Percentiles rank a stretch among this genome's conserved stretches.
Evolutionary conservation across 352 stramenopile species (phyloP).

Genomic region (Phytophthora pistaciae): DNA sequence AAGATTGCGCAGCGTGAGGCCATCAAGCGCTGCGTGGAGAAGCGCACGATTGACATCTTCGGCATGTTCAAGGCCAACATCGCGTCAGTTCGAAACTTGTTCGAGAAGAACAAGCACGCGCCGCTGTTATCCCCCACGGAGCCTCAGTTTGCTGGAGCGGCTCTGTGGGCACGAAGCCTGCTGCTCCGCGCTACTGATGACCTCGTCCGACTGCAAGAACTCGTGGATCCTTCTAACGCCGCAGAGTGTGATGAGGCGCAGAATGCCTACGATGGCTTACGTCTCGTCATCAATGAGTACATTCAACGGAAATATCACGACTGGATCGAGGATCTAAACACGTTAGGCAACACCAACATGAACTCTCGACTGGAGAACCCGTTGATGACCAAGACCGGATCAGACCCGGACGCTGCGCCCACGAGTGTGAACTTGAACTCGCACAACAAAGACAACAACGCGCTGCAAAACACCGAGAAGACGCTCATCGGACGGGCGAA

Average conservation of each 20-base stretch:
- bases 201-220: constrained; percentile 72
- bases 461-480: constrained; percentile 82
- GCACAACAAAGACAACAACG: constrained; percentile 63
- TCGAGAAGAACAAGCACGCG: constrained; percentile 92
- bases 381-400: constrained; percentile 84
- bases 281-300: constrained; percentile 90
- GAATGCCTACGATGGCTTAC: constrained; percentile 74
- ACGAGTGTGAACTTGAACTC: constrained; percentile 45
- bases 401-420: constrained; percentile 17
- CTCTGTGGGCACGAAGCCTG: constrained; percentile 93
- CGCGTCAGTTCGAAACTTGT: constrained; percentile 86
- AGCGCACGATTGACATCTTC: constrained; percentile 94
- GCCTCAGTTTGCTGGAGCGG: constrained; percentile 93
- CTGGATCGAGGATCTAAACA: constrained; percentile 91
- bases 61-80: constrained; percentile 88
- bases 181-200: constrained; percentile 83
- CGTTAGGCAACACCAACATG: constrained; percentile 78
- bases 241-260: constrained; percentile 88
- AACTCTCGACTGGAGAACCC: constrained; percentile 87
- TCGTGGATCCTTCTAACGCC: constrained; percentile 71
- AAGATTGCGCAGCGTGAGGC: constrained; percentile 92
- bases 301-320: constrained; percentile 92
- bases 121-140: constrained; percentile 90
- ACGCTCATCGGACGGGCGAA: constrained; percentile 83
- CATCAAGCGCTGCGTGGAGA: constrained; percentile 95